phyloP scores from a whole-genome alignment of 345 rosid genomes.

The Clausena lansium region DNA sequence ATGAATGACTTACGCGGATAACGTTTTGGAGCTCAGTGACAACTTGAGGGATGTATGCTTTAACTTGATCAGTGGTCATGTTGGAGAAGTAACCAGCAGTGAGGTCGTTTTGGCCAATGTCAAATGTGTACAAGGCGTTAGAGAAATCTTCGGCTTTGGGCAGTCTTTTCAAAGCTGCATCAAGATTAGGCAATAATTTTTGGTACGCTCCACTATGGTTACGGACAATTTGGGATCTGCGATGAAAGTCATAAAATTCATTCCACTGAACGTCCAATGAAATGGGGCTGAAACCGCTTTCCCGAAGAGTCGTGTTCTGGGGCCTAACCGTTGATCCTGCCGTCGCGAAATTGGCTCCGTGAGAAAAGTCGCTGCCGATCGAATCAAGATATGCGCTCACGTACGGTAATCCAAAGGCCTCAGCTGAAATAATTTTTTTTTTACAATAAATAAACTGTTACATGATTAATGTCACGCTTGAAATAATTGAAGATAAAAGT shows the following conservation, averaged over 20 bases:
- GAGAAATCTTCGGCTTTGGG: conserved; percentile 47
- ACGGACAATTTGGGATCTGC: conserved; percentile 58
- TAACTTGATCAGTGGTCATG: conserved; percentile 43
- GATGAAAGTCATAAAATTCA: conserved; percentile 52
- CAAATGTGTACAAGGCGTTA: conserved; percentile 59
- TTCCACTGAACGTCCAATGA: conserved; percentile 67
- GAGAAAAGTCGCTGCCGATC: conserved; percentile 70
- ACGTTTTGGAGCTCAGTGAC: conserved; percentile 39
- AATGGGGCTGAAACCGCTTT: conserved; percentile 82
- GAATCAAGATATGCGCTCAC: conserved; percentile 78
- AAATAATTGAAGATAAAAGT: not conserved
- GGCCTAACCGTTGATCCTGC: conserved; percentile 89
- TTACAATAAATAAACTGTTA: not conserved
- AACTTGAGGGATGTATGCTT: conserved; percentile 46
- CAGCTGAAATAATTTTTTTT: conserved; percentile 40
- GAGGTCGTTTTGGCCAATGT: conserved; percentile 77
- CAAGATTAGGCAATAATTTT: conserved; percentile 41
- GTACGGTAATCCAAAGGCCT: conserved; percentile 53
- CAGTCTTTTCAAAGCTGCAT: conserved; percentile 36
- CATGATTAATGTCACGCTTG: not conserved
- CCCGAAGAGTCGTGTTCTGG: conserved; percentile 60
- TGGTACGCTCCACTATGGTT: conserved; percentile 42
- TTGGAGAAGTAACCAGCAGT: conserved; percentile 52
- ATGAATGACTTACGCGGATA: conserved; percentile 27
- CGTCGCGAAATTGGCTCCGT: conserved; percentile 92